Conservation (phyloP, 495 filamentous ascomycete genomes). For the Penicillium taxi region DNA sequence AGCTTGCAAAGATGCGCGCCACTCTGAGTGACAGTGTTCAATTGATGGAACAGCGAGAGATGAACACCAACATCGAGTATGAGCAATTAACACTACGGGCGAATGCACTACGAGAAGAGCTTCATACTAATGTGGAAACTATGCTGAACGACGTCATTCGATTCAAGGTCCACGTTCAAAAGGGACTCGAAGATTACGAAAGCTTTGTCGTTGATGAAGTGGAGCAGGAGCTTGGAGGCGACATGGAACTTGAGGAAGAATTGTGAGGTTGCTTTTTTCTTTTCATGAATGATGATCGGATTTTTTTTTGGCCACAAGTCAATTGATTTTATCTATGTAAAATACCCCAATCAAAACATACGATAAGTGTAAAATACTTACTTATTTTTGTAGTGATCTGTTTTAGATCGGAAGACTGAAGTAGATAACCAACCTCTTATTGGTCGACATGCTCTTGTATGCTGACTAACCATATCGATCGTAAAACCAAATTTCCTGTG, state of each 20-base stretch:
- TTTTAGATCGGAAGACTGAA: constrained; percentile 2
- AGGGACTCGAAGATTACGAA: constrained; percentile 85
- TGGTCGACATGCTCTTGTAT: constrained; percentile 4
- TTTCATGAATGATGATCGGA: constrained; percentile 9
- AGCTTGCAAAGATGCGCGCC: constrained; percentile 83
- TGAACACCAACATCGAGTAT: constrained; percentile 95
- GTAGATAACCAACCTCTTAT: constrained; percentile 13
- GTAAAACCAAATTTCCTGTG: constrained; percentile 9
- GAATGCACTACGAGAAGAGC: constrained; percentile 77
- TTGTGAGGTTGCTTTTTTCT: constrained; percentile 14
- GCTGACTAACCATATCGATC: constrained; percentile 19
- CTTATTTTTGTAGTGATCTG: background rate
- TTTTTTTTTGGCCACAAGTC: constrained; percentile 11
- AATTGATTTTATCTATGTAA: constrained; percentile 11
- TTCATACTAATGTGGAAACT: constrained; percentile 91
- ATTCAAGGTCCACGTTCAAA: constrained; percentile 96
- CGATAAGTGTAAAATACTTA: background rate
- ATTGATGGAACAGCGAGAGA: constrained; percentile 88
- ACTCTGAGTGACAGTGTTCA: constrained; percentile 82
- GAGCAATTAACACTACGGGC: constrained; percentile 82
- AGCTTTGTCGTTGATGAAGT: constrained; percentile 86
- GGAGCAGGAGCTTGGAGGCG: constrained; percentile 65
- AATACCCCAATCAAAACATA: constrained; percentile 3
- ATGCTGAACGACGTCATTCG: constrained; percentile 96
- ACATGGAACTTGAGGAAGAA: constrained; percentile 27